Evolutionary conservation across 768 basidiomycete species (phyloP).

Genomic region (Rhodotorula toruloides): DNA sequence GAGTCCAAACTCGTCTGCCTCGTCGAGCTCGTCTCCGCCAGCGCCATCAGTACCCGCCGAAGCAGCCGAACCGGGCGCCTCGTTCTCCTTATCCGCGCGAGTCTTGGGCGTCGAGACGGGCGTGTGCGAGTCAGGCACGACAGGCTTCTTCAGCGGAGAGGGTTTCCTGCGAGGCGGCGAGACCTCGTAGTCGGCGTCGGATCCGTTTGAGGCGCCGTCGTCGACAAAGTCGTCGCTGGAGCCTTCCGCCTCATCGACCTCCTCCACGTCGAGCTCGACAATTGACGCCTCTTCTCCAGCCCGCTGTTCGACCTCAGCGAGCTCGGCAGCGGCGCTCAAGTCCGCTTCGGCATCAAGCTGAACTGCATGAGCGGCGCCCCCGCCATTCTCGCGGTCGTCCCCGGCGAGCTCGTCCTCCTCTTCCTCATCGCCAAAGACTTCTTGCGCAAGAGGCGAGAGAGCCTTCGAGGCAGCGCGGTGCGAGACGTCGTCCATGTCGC

Average conservation of each 20-base stretch:
- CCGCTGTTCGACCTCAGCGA: too few relatives aligned
- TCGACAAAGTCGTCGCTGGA: background rate
- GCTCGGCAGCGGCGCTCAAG: too few relatives aligned
- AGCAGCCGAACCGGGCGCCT: background rate
- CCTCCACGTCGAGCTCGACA: background rate
- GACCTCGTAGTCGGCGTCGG: constrained; percentile 6
- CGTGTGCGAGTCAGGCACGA: too few relatives aligned
- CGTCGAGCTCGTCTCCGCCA: background rate
- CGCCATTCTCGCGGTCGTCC: background rate
- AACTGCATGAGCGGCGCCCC: background rate
- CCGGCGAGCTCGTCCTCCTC: constrained; percentile 1
- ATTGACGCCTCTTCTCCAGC: background rate
- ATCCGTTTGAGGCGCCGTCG: background rate
- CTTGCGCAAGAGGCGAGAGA: background rate
- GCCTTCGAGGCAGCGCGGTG: background rate
- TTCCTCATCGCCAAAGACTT: background rate
- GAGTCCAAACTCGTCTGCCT: constrained; percentile 23
- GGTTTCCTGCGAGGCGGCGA: background rate
- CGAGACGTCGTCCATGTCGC: background rate
- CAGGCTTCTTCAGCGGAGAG: background rate
- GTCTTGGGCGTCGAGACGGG: background rate
- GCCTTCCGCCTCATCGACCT: background rate
- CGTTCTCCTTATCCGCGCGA: constrained; percentile 6
- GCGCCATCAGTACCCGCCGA: background rate
- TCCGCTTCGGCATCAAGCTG: background rate